Evolutionary conservation across 345 rosid species (phyloP).

Genomic region (Dipteronia sinensis): DNA sequence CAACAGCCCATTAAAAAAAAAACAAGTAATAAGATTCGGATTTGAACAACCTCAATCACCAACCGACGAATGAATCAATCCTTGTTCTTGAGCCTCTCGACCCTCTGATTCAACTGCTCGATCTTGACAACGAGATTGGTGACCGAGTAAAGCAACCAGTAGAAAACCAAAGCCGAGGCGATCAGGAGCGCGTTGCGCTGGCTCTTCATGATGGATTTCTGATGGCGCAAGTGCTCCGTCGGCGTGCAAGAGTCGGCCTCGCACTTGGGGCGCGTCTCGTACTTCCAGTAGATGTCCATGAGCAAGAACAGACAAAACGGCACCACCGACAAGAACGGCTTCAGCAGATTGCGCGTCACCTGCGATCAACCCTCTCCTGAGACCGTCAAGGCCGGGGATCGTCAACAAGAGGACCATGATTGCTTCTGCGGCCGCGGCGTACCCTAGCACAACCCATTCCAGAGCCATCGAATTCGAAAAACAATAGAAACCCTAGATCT

Average conservation of each 20-base stretch:
- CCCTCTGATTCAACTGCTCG: slow-evolving; percentile 67
- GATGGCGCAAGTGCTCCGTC: slow-evolving; percentile 81
- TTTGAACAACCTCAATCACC: slow-evolving; percentile 11
- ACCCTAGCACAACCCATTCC: slow-evolving; percentile 92
- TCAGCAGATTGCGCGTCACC: slow-evolving; percentile 84
- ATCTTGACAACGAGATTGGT: slow-evolving; percentile 65
- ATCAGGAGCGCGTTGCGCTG: slow-evolving; percentile 85
- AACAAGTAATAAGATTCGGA: not conserved
- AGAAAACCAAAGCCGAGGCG: slow-evolving; percentile 71
- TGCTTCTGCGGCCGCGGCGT: slow-evolving; percentile 91
- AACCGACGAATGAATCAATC: slow-evolving; percentile 20
- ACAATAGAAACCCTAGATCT: slow-evolving; percentile 11
- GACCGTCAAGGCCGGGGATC: slow-evolving; percentile 77
- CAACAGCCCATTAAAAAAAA: not conserved
- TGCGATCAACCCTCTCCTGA: slow-evolving; percentile 72
- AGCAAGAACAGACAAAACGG: slow-evolving; percentile 85
- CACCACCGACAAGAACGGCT: slow-evolving; percentile 84
- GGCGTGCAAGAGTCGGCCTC: slow-evolving; percentile 78
- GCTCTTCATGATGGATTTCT: slow-evolving; percentile 90
- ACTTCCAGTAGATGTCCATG: slow-evolving; percentile 94
- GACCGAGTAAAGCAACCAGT: slow-evolving; percentile 85
- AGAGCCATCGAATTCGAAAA: slow-evolving; percentile 55
- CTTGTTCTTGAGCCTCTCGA: slow-evolving; percentile 70
- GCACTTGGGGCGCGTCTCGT: slow-evolving; percentile 79
- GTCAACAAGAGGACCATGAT: slow-evolving; percentile 84